phyloP scores from a whole-genome alignment of 2,329 filamentous ascomycete species.

The Aspergillus felis region DNA sequence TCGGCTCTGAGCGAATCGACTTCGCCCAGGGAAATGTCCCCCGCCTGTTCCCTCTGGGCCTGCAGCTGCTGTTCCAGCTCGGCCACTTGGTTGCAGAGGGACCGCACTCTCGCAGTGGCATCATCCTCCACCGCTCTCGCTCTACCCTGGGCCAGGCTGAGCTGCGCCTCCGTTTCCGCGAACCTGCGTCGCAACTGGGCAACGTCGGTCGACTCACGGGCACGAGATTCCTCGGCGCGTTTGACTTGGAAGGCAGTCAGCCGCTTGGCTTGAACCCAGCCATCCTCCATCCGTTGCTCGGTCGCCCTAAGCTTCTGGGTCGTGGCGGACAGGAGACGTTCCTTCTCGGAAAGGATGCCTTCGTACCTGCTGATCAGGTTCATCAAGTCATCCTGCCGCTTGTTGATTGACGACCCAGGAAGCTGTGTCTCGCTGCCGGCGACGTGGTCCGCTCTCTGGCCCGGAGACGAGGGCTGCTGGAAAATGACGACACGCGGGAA shows the following conservation, averaged over 20 bases:
- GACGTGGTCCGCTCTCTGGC: neutral
- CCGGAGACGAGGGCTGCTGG: neutral
- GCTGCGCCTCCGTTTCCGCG: neutral
- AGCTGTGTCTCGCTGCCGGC: neutral
- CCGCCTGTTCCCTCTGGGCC: neutral
- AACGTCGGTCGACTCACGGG: neutral
- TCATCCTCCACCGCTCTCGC: conserved; percentile 1
- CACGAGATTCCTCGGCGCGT: neutral
- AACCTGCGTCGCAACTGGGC: conserved; percentile 4
- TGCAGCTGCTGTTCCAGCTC: conserved; percentile 9
- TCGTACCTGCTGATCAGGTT: conserved; percentile 4
- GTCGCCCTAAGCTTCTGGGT: conserved; percentile 5
- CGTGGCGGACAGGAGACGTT: neutral
- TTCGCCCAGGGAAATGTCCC: conserved; percentile 1
- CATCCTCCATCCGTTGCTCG: conserved; percentile 3
- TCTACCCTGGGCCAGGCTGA: neutral
- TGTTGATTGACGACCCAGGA: neutral
- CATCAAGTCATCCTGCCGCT: neutral
- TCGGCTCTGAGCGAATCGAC: conserved; percentile 7
- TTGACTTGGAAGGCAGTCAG: neutral
- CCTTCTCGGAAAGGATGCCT: conserved; percentile 1
- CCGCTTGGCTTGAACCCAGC: conserved; percentile 1
- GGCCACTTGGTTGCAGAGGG: conserved; percentile 3
- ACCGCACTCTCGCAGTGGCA: neutral
- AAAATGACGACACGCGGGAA: neutral